Conservation (phyloP, 805 yeast species). For the Clavispora asparagi region DNA sequence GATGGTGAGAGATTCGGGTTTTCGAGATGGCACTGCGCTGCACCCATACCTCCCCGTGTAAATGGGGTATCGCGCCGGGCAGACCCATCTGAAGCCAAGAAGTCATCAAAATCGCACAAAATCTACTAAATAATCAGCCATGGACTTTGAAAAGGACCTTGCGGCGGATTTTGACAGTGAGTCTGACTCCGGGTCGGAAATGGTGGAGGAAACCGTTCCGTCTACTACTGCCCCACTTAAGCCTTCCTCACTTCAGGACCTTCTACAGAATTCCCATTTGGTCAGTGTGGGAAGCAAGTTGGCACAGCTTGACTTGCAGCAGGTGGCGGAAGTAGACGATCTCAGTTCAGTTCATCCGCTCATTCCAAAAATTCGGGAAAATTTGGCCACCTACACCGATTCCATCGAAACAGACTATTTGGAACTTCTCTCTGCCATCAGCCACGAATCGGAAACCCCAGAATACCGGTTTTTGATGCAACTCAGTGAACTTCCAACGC, state of each 20-base stretch:
- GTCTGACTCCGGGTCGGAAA: constrained; percentile 10
- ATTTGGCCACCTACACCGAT: constrained; percentile 18
- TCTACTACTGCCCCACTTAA: not conserved
- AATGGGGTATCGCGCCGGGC: not conserved
- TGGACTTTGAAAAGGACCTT: constrained; percentile 38
- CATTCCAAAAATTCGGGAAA: constrained; percentile 20
- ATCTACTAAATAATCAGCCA: not conserved
- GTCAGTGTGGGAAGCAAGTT: constrained; percentile 12
- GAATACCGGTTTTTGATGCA: constrained; percentile 46
- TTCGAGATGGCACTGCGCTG: too few species aligned
- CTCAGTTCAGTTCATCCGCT: constrained; percentile 19
- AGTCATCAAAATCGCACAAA: not conserved
- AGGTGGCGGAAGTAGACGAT: constrained; percentile 14
- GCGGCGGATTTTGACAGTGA: constrained; percentile 36
- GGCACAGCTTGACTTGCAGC: constrained; percentile 17
- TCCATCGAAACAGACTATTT: constrained; percentile 24
- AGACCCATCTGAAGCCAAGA: too few species aligned
- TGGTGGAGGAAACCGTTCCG: constrained; percentile 1
- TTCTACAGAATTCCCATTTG: constrained; percentile 10
- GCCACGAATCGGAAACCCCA: constrained; percentile 26
- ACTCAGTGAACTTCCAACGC: constrained; percentile 51
- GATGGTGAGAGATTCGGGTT: not conserved
- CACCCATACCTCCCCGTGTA: too few species aligned
- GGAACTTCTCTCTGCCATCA: constrained; percentile 25
- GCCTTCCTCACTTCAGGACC: constrained; percentile 10